A percentile compares a stretch with the other conserved stretches of the same genome.
These are phyloP conservation scores for Zasmidium angulare DNA, from an alignment of 2,329 filamentous ascomycete species.

Conservation along the genomic window DNA sequence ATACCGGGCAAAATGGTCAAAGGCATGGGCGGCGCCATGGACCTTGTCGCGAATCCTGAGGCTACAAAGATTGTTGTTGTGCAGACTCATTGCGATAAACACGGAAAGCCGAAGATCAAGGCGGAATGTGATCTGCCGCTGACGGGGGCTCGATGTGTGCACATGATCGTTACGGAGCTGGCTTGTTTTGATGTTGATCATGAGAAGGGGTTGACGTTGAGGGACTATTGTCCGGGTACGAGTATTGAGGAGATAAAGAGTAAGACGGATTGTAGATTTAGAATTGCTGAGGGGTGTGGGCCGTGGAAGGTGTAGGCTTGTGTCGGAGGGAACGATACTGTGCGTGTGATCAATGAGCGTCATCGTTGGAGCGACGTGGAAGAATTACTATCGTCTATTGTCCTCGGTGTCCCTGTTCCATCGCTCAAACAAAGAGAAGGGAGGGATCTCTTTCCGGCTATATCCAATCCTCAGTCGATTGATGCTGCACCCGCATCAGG, in stretches of 20 bases:
- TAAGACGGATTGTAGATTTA: constrained; percentile 11
- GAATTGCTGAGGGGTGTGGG: constrained; percentile 9
- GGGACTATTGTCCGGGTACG: constrained; percentile 7
- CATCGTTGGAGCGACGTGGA: too few relatives aligned
- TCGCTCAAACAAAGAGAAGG: too few relatives aligned
- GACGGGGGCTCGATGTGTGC: constrained; percentile 10
- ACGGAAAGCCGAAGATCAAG: constrained; percentile 11
- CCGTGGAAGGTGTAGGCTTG: constrained; percentile 16
- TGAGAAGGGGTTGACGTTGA: constrained; percentile 10
- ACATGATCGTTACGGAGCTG: constrained; percentile 13
- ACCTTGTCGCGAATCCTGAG: constrained; percentile 12
- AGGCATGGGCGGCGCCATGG: constrained; percentile 88
- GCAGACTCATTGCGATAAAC: constrained; percentile 11
- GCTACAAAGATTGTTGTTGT: constrained; percentile 13
- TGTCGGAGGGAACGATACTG: too few relatives aligned
- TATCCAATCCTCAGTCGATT: too few relatives aligned
- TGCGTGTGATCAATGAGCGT: too few relatives aligned
- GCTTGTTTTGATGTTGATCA: constrained; percentile 14
- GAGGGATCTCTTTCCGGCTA: too few relatives aligned
- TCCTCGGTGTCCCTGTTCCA: too few relatives aligned
- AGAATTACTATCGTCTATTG: too few relatives aligned
- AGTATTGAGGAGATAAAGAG: constrained; percentile 13
- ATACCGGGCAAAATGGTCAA: constrained; percentile 80
- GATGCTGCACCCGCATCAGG: too few relatives aligned
- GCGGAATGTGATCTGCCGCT: constrained; percentile 10